These are phyloP conservation scores for Ochetophila trinervis DNA, from an alignment of 306 rosid species.

Conservation along the genomic window DNA sequence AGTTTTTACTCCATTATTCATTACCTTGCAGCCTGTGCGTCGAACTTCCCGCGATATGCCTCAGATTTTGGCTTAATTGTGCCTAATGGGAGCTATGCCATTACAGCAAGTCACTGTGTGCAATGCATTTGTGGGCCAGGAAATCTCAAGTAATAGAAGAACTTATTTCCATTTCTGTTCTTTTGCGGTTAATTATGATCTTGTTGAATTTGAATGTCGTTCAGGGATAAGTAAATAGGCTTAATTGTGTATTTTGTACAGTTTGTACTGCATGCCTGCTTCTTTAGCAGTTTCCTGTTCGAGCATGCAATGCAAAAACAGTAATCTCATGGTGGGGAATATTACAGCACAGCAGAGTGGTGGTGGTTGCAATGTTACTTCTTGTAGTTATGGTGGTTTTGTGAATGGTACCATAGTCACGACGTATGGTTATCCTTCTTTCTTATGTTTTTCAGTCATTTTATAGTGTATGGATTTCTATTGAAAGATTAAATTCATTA, in stretches of 20 bases:
- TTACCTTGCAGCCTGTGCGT: conserved; percentile 67
- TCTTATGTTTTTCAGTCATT: neutral
- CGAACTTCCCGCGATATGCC: conserved; percentile 66
- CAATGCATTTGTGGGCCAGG: conserved; percentile 97
- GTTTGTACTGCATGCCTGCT: conserved; percentile 96
- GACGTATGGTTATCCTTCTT: conserved; percentile 39
- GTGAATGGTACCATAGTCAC: conserved; percentile 80
- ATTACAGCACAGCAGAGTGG: conserved; percentile 64
- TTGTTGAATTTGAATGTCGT: neutral
- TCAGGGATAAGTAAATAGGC: conserved; percentile 6
- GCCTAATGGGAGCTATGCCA: conserved; percentile 92
- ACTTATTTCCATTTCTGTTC: conserved; percentile 8
- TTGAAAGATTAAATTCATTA: conserved; percentile 19
- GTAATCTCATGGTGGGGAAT: conserved; percentile 91
- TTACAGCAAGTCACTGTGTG: conserved; percentile 89
- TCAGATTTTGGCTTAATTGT: conserved; percentile 82
- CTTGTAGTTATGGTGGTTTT: conserved; percentile 78
- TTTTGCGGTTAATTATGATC: conserved; percentile 9
- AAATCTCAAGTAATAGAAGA: conserved; percentile 61
- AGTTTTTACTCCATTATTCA: conserved; percentile 13
- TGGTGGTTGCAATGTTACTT: conserved; percentile 87
- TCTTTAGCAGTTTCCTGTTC: conserved; percentile 94
- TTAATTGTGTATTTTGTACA: conserved; percentile 32
- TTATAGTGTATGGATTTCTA: conserved; percentile 1
- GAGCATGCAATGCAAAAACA: conserved; percentile 88